Conservation (phyloP, 495 filamentous ascomycete genomes). For the Lasiosphaeria miniovina region DNA sequence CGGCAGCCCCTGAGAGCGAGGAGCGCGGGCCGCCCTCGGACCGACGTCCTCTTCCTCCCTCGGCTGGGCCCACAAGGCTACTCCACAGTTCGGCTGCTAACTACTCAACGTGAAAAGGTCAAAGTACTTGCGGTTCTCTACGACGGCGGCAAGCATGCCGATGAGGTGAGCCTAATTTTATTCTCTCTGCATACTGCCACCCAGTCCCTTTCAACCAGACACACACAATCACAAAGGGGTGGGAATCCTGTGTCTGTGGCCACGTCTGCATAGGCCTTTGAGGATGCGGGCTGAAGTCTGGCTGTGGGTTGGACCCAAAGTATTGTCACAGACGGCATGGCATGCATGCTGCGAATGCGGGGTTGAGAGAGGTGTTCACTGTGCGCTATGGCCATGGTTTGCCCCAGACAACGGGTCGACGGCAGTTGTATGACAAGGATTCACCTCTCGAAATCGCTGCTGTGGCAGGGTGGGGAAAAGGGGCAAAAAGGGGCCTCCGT, state of each 20-base stretch:
- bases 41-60: background rate
- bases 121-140: constrained; percentile 57
- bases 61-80: constrained; percentile 1
- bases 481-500: background rate
- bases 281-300: background rate
- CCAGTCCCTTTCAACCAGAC: background rate
- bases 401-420: background rate
- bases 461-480: constrained; percentile 8
- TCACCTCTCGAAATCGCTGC: background rate
- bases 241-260: background rate
- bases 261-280: background rate
- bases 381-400: background rate
- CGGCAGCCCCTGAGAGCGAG: constrained; percentile 24
- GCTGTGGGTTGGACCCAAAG: background rate
- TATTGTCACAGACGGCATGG: background rate
- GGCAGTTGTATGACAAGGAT: background rate
- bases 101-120: constrained; percentile 50
- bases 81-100: constrained; percentile 37
- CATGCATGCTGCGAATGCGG: constrained; percentile 1
- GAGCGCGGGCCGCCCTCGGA: constrained; percentile 4
- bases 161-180: constrained; percentile 40
- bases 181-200: constrained; percentile 9
- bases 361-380: background rate
- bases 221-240: background rate
- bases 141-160: constrained; percentile 51